Conservation (phyloP, 805 yeast species). For the Teunomyces atbi region DNA sequence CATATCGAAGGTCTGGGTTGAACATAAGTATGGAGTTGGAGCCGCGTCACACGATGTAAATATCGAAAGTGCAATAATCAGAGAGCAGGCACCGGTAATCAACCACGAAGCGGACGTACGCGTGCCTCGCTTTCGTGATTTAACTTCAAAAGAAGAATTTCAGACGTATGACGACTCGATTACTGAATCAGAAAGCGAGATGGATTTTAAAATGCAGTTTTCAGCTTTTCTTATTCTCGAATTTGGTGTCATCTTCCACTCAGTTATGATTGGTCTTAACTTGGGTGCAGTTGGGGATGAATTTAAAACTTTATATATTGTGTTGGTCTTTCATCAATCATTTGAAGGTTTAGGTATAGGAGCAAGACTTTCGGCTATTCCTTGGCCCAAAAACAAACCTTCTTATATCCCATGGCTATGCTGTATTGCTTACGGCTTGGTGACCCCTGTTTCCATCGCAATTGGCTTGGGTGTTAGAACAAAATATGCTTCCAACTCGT, state of each 20-base stretch:
- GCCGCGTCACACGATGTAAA: slow-evolving; percentile 12
- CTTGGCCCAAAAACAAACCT: slow-evolving; percentile 1
- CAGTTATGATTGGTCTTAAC: slow-evolving; percentile 28
- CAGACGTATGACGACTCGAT: neutral
- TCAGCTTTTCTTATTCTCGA: slow-evolving; percentile 8
- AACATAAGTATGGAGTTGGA: slow-evolving; percentile 15
- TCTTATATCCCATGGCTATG: slow-evolving; percentile 1
- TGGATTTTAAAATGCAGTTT: neutral
- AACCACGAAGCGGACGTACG: slow-evolving; percentile 14
- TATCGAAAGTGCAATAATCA: neutral
- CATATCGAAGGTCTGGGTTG: slow-evolving; percentile 43
- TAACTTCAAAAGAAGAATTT: neutral
- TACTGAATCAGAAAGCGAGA: neutral
- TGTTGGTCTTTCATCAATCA: slow-evolving; percentile 30
- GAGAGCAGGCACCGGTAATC: neutral
- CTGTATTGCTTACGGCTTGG: slow-evolving; percentile 7
- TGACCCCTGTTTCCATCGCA: slow-evolving; percentile 33
- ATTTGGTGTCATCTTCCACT: slow-evolving; percentile 30
- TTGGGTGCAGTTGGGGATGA: slow-evolving; percentile 30
- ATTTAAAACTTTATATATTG: slow-evolving; percentile 28
- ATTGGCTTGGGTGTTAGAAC: slow-evolving; percentile 29
- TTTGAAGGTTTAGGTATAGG: slow-evolving; percentile 34
- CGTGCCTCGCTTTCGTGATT: neutral
- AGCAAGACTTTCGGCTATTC: slow-evolving; percentile 20
- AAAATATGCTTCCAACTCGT: slow-evolving; percentile 28